Evolutionary conservation across 2,329 filamentous ascomycete genomes (phyloP).

Genomic region (Aspergillus sp.): DNA sequence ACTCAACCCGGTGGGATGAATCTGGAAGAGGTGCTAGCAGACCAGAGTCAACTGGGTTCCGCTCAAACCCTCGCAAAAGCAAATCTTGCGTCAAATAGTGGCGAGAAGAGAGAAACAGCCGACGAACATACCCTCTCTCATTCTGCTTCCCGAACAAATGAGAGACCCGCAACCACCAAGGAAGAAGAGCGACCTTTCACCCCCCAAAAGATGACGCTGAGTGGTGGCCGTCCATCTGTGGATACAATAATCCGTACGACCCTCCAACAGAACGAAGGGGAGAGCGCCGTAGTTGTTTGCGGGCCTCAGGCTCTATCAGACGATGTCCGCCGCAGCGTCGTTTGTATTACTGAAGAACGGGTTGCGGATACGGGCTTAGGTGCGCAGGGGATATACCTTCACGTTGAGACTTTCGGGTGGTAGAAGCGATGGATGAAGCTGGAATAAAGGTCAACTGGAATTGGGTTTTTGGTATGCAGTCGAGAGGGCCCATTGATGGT

Average conservation of each 20-base stretch:
- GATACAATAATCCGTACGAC: constrained; percentile 54
- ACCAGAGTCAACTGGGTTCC: too few relatives aligned
- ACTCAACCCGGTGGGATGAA: too few relatives aligned
- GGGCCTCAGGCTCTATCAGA: constrained; percentile 57
- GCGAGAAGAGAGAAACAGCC: too few relatives aligned
- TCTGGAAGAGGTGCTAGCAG: too few relatives aligned
- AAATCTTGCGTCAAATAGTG: too few relatives aligned
- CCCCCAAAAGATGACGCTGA: constrained; percentile 23
- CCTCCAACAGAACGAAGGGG: constrained; percentile 60
- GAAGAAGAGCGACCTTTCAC: not conserved
- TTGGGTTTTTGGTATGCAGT: too few relatives aligned
- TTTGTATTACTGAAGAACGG: constrained; percentile 61
- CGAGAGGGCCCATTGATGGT: too few relatives aligned
- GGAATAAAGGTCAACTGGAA: too few relatives aligned
- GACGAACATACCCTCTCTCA: too few relatives aligned
- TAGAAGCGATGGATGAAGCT: constrained; percentile 1
- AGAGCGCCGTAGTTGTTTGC: constrained; percentile 64
- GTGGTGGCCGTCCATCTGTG: constrained; percentile 55
- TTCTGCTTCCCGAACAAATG: not conserved
- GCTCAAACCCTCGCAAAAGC: too few relatives aligned
- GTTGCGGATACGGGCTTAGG: constrained; percentile 68
- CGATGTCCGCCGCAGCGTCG: constrained; percentile 57
- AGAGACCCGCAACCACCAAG: not conserved
- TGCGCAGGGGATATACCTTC: constrained; percentile 63
- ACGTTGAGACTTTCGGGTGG: constrained; percentile 59